A percentile compares a stretch with the other conserved stretches of the same genome.
These are phyloP conservation scores for Penstemon barbatus DNA, from an alignment of 257 asterid genomes.

Conservation along the genomic window DNA sequence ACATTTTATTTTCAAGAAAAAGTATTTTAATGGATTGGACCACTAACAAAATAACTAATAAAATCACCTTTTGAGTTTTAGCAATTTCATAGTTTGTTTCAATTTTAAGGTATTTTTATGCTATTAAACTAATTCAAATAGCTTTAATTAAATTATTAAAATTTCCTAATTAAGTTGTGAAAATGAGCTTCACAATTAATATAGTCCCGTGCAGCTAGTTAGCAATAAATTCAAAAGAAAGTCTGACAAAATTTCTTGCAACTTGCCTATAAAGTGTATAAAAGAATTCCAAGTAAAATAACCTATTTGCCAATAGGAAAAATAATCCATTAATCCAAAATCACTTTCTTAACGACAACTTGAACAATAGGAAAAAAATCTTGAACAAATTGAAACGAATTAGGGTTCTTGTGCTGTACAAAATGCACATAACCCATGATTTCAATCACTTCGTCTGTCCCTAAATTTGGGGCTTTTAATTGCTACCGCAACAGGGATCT, in stretches of 20 bases:
- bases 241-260: background rate
- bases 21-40: no score
- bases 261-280: slow-evolving; percentile 20
- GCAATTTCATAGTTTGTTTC: no score
- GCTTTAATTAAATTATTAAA: no score
- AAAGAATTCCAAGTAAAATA: slow-evolving; percentile 14
- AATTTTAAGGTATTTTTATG: no score
- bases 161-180: no score
- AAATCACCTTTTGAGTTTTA: no score
- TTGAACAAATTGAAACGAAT: slow-evolving; percentile 4
- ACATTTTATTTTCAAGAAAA: no score
- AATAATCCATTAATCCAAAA: slow-evolving; percentile 5
- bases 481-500: slow-evolving; percentile 36
- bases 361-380: slow-evolving; percentile 3
- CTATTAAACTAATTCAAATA: no score
- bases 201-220: no score
- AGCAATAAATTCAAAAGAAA: background rate
- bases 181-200: no score
- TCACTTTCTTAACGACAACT: background rate
- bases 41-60: no score
- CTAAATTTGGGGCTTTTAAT: slow-evolving; percentile 41
- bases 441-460: slow-evolving; percentile 36
- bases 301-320: slow-evolving; percentile 21
- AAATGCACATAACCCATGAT: slow-evolving; percentile 58
- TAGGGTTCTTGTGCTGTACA: slow-evolving; percentile 46